Conservation (phyloP, 2,329 filamentous ascomycete genomes). For the Rutstroemia sydowiana region DNA sequence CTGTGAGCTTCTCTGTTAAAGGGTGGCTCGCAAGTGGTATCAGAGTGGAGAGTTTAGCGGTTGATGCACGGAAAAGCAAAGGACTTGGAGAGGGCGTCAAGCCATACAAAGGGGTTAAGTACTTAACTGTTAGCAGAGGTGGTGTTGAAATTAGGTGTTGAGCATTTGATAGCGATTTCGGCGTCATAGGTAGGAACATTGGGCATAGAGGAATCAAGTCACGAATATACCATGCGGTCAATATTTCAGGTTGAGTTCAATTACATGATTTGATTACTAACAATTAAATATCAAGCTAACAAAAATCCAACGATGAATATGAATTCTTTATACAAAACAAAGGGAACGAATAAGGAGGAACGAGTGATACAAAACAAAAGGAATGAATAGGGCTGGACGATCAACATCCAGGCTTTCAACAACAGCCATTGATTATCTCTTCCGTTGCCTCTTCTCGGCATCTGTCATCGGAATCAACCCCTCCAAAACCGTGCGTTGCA, state of each 20-base stretch:
- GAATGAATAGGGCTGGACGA: too few species aligned
- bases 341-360: too few species aligned
- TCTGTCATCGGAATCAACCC: background rate
- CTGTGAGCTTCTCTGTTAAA: slow-evolving; percentile 64
- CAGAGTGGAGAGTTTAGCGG: slow-evolving; percentile 58
- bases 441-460: background rate
- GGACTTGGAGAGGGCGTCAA: slow-evolving; percentile 83
- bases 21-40: slow-evolving; percentile 63
- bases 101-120: slow-evolving; percentile 98
- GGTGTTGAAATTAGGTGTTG: slow-evolving; percentile 56
- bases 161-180: slow-evolving; percentile 1
- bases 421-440: too few species aligned
- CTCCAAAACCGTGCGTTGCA: slow-evolving; percentile 6
- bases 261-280: background rate
- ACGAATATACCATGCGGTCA: background rate
- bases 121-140: slow-evolving; percentile 68
- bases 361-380: too few species aligned
- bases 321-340: too few species aligned
- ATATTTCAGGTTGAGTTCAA: background rate
- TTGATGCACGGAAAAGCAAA: slow-evolving; percentile 72
- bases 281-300: background rate
- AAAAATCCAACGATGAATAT: too few species aligned
- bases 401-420: too few species aligned
- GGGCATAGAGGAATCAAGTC: background rate
- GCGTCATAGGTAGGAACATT: slow-evolving; percentile 1